These are phyloP conservation scores for Xerocomus spinulosus DNA, from an alignment of 768 basidiomycete species.

Conservation along the genomic window DNA sequence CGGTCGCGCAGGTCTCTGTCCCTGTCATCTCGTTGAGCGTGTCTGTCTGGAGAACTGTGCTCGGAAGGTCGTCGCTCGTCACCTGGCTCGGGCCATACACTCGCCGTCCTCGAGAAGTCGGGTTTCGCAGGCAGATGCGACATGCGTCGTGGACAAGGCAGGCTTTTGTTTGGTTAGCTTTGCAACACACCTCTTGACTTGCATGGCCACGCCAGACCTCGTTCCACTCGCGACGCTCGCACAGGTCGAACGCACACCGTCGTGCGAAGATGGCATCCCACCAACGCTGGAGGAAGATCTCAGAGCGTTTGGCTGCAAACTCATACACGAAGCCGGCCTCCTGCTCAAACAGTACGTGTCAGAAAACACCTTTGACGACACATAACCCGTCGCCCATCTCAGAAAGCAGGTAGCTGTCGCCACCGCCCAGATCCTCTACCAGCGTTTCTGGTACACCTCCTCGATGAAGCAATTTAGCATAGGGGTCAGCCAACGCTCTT, in stretches of 20 bases:
- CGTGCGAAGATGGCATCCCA: conserved; percentile 77
- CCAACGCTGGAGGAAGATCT: conserved; percentile 81
- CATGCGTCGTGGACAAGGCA: too few relatives aligned
- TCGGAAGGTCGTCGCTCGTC: conserved; percentile 23
- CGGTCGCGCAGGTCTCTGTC: conserved; percentile 21
- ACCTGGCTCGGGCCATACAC: conserved; percentile 13
- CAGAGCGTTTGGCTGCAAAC: conserved; percentile 84
- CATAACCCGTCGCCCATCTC: conserved; percentile 9
- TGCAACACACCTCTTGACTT: not conserved
- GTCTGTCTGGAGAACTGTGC: conserved; percentile 24
- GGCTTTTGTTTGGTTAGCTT: conserved; percentile 22
- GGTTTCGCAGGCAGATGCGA: conserved; percentile 30
- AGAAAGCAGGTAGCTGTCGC: conserved; percentile 97
- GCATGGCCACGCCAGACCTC: conserved; percentile 46
- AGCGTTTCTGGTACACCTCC: conserved; percentile 93
- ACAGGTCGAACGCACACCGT: conserved; percentile 79
- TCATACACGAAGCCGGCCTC: conserved; percentile 93
- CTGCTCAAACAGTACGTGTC: conserved; percentile 77
- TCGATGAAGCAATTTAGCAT: conserved; percentile 95
- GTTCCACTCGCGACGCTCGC: conserved; percentile 80
- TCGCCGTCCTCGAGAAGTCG: conserved; percentile 23
- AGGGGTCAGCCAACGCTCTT: conserved; percentile 53
- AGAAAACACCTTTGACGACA: too few relatives aligned
- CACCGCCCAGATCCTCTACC: conserved; percentile 93
- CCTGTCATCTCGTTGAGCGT: conserved; percentile 23